phyloP scores from a whole-genome alignment of 257 asterid genomes.

The Leonotis leonurus region DNA sequence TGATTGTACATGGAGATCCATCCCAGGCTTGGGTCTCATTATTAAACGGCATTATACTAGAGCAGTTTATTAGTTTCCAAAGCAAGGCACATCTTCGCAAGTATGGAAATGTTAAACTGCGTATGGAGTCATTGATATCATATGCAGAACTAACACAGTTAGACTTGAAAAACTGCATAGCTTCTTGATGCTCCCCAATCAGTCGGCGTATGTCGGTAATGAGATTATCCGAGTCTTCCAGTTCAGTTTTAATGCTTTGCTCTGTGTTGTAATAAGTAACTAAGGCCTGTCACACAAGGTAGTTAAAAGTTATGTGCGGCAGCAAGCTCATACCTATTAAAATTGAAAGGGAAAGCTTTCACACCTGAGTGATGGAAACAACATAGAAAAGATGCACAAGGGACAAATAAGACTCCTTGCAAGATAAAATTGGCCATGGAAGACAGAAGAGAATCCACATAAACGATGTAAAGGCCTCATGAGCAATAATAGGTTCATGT shows the following conservation, averaged over 20 bases:
- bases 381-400: conserved; percentile 75
- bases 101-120: conserved; percentile 75
- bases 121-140: conserved; percentile 53
- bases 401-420: conserved; percentile 65
- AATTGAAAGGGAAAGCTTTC: conserved; percentile 1
- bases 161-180: conserved; percentile 46
- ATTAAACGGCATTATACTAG: conserved; percentile 49
- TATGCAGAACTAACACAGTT: conserved; percentile 37
- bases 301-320: conserved; percentile 1
- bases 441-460: conserved; percentile 97
- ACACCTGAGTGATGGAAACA: conserved; percentile 49
- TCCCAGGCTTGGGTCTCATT: conserved; percentile 35
- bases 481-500: conserved; percentile 69
- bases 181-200: conserved; percentile 43
- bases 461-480: conserved; percentile 80
- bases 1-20: conserved; percentile 29
- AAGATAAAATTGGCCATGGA: conserved; percentile 67
- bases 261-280: conserved; percentile 34
- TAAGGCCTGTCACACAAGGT: conserved; percentile 52
- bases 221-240: conserved; percentile 42
- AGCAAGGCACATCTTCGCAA: conserved; percentile 85
- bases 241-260: conserved; percentile 26
- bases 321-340: conserved; percentile 6
- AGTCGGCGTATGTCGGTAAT: conserved; percentile 52
- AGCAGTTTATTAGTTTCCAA: conserved; percentile 70